Conservation (phyloP, 1,284 basidiomycete genomes). For the Sanghuangporus weigelae region DNA sequence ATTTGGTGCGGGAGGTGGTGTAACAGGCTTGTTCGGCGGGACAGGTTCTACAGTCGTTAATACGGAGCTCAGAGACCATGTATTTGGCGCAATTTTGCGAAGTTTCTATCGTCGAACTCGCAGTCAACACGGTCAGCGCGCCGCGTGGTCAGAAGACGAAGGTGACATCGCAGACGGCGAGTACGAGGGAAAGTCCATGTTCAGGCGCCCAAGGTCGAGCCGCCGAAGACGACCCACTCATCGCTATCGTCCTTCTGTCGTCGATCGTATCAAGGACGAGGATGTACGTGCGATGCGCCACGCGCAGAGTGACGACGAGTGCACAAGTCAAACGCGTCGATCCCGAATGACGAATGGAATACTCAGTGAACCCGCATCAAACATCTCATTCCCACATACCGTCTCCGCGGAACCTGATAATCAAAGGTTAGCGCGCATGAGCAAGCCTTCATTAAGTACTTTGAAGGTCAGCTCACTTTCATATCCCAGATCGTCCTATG, state of each 20-base stretch:
- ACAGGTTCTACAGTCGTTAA: constrained; percentile 91
- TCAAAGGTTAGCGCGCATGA: not conserved
- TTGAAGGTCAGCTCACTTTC: constrained; percentile 53
- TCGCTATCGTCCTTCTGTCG: constrained; percentile 32
- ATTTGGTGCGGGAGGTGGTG: constrained; percentile 15
- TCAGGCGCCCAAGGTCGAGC: constrained; percentile 31
- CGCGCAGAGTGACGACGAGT: constrained; percentile 54
- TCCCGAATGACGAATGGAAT: constrained; percentile 28
- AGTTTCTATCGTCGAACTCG: constrained; percentile 54
- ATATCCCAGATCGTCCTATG: constrained; percentile 18
- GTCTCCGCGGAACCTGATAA: constrained; percentile 22
- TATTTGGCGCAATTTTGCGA: constrained; percentile 82
- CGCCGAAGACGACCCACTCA: constrained; percentile 25
- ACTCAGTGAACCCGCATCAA: constrained; percentile 29
- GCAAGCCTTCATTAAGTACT: constrained; percentile 27
- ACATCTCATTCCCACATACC: constrained; percentile 23
- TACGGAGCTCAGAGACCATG: constrained; percentile 87
- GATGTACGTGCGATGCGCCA: constrained; percentile 43
- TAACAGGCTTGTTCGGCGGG: constrained; percentile 63
- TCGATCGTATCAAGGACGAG: constrained; percentile 29
- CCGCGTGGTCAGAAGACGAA: constrained; percentile 35
- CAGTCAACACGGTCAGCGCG: constrained; percentile 30
- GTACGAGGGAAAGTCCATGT: constrained; percentile 32
- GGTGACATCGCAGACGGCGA: constrained; percentile 40
- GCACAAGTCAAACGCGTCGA: constrained; percentile 25